Base-by-base conservation (phyloP, 2,329 filamentous ascomycete genomes). In the Hypoxylon sp. region DNA sequence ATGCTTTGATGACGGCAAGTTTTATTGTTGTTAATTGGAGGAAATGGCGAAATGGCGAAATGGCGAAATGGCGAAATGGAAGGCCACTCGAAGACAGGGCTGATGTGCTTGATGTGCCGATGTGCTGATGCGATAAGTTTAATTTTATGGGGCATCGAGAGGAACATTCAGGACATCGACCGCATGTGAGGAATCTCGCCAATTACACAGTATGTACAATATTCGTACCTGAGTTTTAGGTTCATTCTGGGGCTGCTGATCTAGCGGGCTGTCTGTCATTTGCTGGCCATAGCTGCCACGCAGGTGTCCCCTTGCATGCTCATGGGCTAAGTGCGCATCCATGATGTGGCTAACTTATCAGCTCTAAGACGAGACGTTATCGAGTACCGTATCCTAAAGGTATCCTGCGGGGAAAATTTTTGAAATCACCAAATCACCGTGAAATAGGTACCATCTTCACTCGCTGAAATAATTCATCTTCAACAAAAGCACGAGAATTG, bases 341-440 rank as follows among this genome's bases (percentile, higher is more conserved):
- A n/a, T n/a, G n/a, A 57, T 39, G 48, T 4, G 29, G 19, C 4
- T 58, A 16, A 29, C 46, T 60, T 57, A 52, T 53, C 37, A 30
- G 46, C 11, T 21, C 11, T 5, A 2, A 29, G 39, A 29, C 39
- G 25, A 41, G 12, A 19, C 27, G 39, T 54, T 57, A 61, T 53
- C 41, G 43, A n/a, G n/a, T n/a, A n/a, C n/a, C 25, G 6, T 6
- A 27, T 27, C 25, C n/a, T n/a, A n/a, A n/a, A 27, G 6, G 3
- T 29, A 37, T 9, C 11, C 47, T 47, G 65, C 60, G 65, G 65
- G 65, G 65, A 53, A 59, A 34, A 48, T 23, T 46, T 53, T 53
- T 37, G 16, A 27, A 51, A 30, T 25, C 47, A 51, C 29, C 5
- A n/a, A n/a, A n/a, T n/a, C n/a, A n/a, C n/a, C n/a, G n/a, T n/a